Percentiles rank a stretch among this genome's conserved stretches.
These are phyloP conservation scores for Calonectria pseudoreteaudii DNA, from an alignment of 2,329 filamentous ascomycete genomes.

Conservation along the genomic window DNA sequence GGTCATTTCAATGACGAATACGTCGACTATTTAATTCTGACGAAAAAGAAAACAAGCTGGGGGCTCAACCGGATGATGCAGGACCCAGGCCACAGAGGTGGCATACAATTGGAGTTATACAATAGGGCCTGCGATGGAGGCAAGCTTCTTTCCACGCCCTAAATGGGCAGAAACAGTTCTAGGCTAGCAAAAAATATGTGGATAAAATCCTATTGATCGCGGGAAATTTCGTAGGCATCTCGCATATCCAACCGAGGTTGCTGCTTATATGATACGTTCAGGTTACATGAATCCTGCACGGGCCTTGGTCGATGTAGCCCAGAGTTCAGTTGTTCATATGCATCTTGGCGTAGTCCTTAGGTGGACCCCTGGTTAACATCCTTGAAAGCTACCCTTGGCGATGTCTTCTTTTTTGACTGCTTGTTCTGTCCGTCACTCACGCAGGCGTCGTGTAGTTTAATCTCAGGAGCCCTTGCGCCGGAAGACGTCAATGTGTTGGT, in stretches of 20 bases:
- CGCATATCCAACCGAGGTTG: too few relatives aligned
- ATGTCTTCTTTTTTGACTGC: neutral
- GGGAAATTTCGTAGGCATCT: too few relatives aligned
- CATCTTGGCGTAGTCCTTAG: neutral
- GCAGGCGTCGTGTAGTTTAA: neutral
- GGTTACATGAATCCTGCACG: neutral
- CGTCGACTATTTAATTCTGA: too few relatives aligned
- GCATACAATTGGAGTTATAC: too few relatives aligned
- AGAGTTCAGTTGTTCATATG: neutral
- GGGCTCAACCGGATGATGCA: too few relatives aligned
- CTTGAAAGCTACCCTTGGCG: neutral
- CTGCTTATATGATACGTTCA: too few relatives aligned
- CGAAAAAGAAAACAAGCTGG: too few relatives aligned
- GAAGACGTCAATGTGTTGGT: neutral
- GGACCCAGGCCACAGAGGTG: too few relatives aligned
- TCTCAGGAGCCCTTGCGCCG: neutral
- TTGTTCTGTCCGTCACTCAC: neutral
- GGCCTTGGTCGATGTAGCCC: neutral
- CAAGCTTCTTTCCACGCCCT: constrained; percentile 1
- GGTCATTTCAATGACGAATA: too few relatives aligned
- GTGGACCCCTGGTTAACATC: neutral
- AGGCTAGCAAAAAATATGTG: neutral
- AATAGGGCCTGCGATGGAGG: too few relatives aligned
- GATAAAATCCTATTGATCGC: too few relatives aligned
- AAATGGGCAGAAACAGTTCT: constrained; percentile 14